Evolutionary conservation across 2,329 filamentous ascomycete species (phyloP), one percentile per base, ranked within the genome.

Genomic region (Graphiopsis chlorocephala): DNA sequence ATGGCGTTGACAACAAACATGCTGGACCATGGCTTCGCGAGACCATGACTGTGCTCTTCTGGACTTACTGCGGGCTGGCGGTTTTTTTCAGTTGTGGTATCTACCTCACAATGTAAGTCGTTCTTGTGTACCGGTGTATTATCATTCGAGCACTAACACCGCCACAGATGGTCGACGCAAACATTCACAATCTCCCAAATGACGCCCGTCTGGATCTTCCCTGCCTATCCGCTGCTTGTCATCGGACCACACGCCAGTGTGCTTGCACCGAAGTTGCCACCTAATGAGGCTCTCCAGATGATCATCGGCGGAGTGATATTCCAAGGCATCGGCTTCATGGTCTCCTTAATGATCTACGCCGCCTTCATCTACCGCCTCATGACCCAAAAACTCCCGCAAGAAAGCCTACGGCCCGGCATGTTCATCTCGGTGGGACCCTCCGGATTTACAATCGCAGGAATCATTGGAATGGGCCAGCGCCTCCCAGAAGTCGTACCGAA

Each of bases 151-250:
- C 38, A 28, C 47, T 48, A 53, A 61, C 60, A 55, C 66, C 38
- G n/a, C 67, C 72, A 5, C 66, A 86, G 84, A 70, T 88, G 86
- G 86, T 86, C 84, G 1, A 88, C 86, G 0, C 84, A 86, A 66
- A 86, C 85, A 2, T 88, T 87, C 70, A 88, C 92, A 0, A 91
- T 95, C 56, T 89, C 91, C 35, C 88, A 88, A 61, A 95, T 96
- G 92, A 95, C 91, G 0, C 91, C 91, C 0, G 87, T 92, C 20
- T 95, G 91, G 91, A 92, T 94, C 63, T 95, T 95, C 69, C 92
- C 91, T 0, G 91, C 90, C 0, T 96, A 96, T 68, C 91, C 92
- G 0, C 82, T 95, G 25, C 84, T 96, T 3, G 85, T 95, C 10
- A 86, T 90, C 25, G 91, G 89, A 0, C 89, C 91, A 0, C 87